Base-by-base conservation (phyloP, 2,329 filamentous ascomycete species). In the Colletotrichum gloeosporioides region DNA sequence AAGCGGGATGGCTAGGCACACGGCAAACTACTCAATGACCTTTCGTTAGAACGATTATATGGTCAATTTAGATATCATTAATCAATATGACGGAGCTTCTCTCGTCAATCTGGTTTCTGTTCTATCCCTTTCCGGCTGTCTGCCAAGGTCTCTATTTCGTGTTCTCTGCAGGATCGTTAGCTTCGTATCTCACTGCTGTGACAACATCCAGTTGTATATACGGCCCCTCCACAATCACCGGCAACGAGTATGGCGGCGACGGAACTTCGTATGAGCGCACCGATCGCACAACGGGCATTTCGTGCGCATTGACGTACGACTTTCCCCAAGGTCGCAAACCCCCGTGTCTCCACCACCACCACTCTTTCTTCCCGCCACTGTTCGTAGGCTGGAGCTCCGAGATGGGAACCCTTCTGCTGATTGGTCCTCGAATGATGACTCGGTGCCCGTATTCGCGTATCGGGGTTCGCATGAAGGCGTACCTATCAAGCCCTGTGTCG, bases 141-240 rank as follows among this genome's bases (percentile, higher is more conserved):
- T 9, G 44, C 44, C 44, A 8, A 53, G 62, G 34, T 29, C 31
- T 64, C 31, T 64, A 36, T 44, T 64, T 64, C 7, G 32, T 12
- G 25, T 12, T 27, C 2, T 44, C 62, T n/a, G 32, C 25, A 44
- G 62, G 32, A 29, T 73, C 57, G 25, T 29, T 32, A 10, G 44
- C 31, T 78, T 88, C 87, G 1, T 87, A 83, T 6, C 85, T 83
- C 2, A 88, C 86, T 4, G 81, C 85, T 13, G 86, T 88, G 3
- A 87, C 82, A 3, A 85, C 85, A 68, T 88, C 86, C 80, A 87
- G 85, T 77, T 88, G 87, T 15, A 87, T 87, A 31, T 55, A 66
- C 9, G 65, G 71, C 6, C 74, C 71, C 7, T 70, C 61, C 36
- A 73, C 49, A 18, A 55, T 57, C n/a, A 16, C 34, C 27, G 61